Evolutionary conservation across 176 grass and related monocot species (phyloP), one percentile per base, ranked within the genome.

Genomic region (Eleusine indica): DNA sequence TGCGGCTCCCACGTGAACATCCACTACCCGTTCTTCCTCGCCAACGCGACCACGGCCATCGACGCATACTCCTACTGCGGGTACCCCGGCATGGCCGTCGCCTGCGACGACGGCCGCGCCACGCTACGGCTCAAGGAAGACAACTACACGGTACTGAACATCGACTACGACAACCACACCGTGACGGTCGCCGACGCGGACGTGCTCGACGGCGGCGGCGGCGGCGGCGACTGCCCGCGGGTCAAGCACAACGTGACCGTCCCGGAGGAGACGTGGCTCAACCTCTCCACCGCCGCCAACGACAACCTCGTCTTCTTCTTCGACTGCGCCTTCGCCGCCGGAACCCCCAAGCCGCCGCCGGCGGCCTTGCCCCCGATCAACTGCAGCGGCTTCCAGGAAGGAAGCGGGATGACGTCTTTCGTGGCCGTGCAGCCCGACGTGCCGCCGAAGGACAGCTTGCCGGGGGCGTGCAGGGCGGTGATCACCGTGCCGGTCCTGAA

Each of bases 41-140:
- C 40, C 72, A 35, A 35, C 62, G 25, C 72, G 14, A 56, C 75
- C 61, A 11, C 1, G 38, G 7, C 44, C 19, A 25, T 75, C 47
- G 43, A 76, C 7, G 80, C 44, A 9, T 28, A 9, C 49, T 19
- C 25, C 63, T 80, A 74, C 85, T 90, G 90, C 74, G 82, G 93
- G n/a, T 88, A 92, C 74, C 90, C 90, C 0, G 48, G 79, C 47
- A 82, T 90, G 79, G 79, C 47, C 7, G 28, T 92, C 58, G 37
- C 11, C 63, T 95, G 90, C 70, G 61, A 69, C 4, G 43, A 14
- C 78, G 30, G 19, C 17, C 32, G 32, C 29, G 49, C 84, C 4
- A 86, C 78, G 22, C 84, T 90, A 8, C 9, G 1, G 2, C 42
- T 89, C 41, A 19, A 30, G 25, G 12, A 6, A n/a, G 6, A 32